Conservation (phyloP, 139 green algal species). For the Chlorella vulgaris region DNA sequence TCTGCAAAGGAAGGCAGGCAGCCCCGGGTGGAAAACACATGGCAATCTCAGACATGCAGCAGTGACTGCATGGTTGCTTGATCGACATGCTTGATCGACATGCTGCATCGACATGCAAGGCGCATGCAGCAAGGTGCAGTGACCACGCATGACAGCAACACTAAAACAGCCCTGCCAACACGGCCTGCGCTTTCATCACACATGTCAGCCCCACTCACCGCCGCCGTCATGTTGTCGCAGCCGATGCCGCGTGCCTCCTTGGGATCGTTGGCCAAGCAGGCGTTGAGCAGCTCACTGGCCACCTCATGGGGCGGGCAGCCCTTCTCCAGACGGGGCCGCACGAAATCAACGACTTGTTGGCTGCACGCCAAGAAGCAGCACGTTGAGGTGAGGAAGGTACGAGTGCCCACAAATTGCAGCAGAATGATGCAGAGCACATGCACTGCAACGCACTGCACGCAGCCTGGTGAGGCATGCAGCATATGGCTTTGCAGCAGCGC, state of each 20-base stretch:
- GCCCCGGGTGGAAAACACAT: not conserved
- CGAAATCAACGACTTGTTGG: slow-evolving; percentile 88
- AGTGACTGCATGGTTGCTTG: not conserved
- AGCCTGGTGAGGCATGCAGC: too few relatives aligned
- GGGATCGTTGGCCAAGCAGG: slow-evolving; percentile 86
- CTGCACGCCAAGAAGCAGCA: slow-evolving; percentile 15
- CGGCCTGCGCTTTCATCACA: too few relatives aligned
- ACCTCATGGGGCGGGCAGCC: slow-evolving; percentile 60
- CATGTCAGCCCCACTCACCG: too few relatives aligned
- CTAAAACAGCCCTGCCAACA: slow-evolving; percentile 46
- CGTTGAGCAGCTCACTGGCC: slow-evolving; percentile 79
- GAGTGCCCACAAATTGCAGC: not conserved
- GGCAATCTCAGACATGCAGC: not conserved
- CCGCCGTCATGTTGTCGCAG: slow-evolving; percentile 92
- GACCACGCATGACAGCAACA: too few relatives aligned
- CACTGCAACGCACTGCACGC: not conserved
- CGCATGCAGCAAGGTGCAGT: too few relatives aligned
- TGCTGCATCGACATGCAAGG: too few relatives aligned
- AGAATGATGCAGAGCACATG: not conserved
- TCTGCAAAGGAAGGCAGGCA: not conserved
- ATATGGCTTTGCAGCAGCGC: too few relatives aligned
- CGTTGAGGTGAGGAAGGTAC: not conserved
- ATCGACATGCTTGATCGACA: too few relatives aligned
- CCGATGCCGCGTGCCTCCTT: slow-evolving; percentile 83
- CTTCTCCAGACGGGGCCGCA: slow-evolving; percentile 62